Base-by-base conservation (phyloP, 2,329 filamentous ascomycete species). In the Fusarium virguliforme region DNA sequence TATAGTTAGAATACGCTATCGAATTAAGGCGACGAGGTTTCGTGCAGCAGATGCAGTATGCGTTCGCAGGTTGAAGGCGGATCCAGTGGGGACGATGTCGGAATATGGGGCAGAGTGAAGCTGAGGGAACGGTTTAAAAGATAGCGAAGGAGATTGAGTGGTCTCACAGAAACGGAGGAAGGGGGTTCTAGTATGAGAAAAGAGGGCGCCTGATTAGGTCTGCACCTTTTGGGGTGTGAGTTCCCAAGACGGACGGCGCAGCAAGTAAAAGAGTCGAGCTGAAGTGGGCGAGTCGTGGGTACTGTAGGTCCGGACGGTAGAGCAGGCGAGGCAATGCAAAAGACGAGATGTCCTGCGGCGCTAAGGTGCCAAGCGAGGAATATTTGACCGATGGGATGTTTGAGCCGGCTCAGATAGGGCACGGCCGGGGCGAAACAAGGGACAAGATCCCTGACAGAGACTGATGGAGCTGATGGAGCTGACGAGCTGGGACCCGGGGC, bases 301-400 rank as follows among this genome's bases (percentile, higher is more conserved):
- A 55, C 32, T 55, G 28, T 50, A 58, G 43, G 43, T 18, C 13
- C 34, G 18, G 18, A 18, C 18, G 35, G 57, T 37, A 60, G 22
- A 32, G 22, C 34, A 55, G 51, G 53, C 34, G 57, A 67, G 51
- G 62, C 34, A 50, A 70, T 60, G 63, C 56, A 54, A 37, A 63
- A 53, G 60, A 67, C 65, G 62, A 64, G 64, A 74, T 65, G 60
- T 55, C 51, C 57, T 66, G 64, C 71, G 58, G 61, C 69, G 63
- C 72, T 71, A 74, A 61, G 60, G 66, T 65, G 70, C 72, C 68
- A 76, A 76, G 72, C 60, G 67, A 74, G 70, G 65, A 71, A 65
- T 76, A 76, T 76, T 76, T 76, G 74, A 66, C 70, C 64, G 70
- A 71, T 75, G 73, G 73, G 68, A 70, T 62, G 74, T 75, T 72